Conservation (phyloP, 108 stramenopile genomes). For the Conticribra guillardii region DNA sequence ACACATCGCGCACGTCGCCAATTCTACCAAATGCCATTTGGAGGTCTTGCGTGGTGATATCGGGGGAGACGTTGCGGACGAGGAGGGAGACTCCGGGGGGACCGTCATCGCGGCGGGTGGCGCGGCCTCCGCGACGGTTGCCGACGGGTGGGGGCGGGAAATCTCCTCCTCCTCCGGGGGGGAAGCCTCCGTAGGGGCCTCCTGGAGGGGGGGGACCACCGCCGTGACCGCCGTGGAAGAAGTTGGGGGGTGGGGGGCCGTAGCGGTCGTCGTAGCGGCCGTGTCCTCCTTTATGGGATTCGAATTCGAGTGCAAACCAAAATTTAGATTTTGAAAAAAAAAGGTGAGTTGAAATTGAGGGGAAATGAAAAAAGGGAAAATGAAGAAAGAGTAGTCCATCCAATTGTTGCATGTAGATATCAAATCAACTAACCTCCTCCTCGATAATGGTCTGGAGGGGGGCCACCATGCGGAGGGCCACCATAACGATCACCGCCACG, state of each 20-base stretch:
- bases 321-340: not conserved
- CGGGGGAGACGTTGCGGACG: conserved; percentile 79
- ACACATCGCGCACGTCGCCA: conserved; percentile 87
- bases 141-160: conserved; percentile 11
- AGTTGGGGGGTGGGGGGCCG: conserved; percentile 46
- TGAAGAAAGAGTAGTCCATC: not conserved
- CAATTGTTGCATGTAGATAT: no score
- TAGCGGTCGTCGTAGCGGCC: conserved; percentile 41
- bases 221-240: conserved; percentile 28
- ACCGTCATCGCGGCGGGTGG: conserved; percentile 71
- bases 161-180: conserved; percentile 8
- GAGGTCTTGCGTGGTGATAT: conserved; percentile 73
- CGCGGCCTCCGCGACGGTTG: conserved; percentile 49
- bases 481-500: conserved; percentile 12
- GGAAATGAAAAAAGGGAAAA: not conserved
- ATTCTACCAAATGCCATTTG: conserved; percentile 82
- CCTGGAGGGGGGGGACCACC: conserved; percentile 28
- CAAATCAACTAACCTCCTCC: no score
- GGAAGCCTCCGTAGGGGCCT: conserved; percentile 30
- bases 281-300: no score
- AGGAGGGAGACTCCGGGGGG: conserved; percentile 86
- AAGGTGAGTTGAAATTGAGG: conserved; percentile 2
- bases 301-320: no score
- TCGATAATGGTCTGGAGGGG: conserved; percentile 36
- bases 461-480: conserved; percentile 31